These are phyloP conservation scores for Arthroderma sp. DNA, from an alignment of 2,329 filamentous ascomycete genomes.

Conservation along the genomic window DNA sequence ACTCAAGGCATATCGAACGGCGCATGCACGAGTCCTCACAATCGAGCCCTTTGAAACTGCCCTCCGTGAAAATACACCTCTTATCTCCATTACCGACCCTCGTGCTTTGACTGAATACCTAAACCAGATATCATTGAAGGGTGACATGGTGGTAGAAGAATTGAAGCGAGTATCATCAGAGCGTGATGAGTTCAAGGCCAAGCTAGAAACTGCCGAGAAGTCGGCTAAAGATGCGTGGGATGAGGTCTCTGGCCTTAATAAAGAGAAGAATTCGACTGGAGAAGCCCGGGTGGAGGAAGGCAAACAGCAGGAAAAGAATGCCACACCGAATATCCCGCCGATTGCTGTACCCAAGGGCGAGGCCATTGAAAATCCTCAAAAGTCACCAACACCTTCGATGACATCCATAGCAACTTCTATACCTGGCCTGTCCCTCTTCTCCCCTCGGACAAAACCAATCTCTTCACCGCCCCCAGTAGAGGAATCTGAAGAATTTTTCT, in stretches of 20 bases:
- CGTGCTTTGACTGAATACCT: slow-evolving; percentile 79
- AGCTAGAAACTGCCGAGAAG: slow-evolving; percentile 56
- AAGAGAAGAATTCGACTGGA: slow-evolving; percentile 24
- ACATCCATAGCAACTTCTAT: slow-evolving; percentile 23
- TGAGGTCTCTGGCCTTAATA: slow-evolving; percentile 48
- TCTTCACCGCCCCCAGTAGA: slow-evolving; percentile 20
- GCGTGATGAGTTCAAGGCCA: slow-evolving; percentile 67
- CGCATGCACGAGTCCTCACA: slow-evolving; percentile 70
- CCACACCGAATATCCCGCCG: slow-evolving; percentile 24
- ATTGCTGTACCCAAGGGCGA: slow-evolving; percentile 28
- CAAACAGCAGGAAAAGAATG: slow-evolving; percentile 21
- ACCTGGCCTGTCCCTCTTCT: slow-evolving; percentile 29
- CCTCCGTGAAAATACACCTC: slow-evolving; percentile 80
- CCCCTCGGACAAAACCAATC: slow-evolving; percentile 25
- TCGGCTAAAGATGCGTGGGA: slow-evolving; percentile 50
- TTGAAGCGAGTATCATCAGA: slow-evolving; percentile 75
- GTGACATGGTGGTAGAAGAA: slow-evolving; percentile 89
- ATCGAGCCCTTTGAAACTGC: slow-evolving; percentile 91
- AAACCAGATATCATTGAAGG: slow-evolving; percentile 70
- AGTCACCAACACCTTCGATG: slow-evolving; percentile 24
- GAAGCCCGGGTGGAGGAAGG: slow-evolving; percentile 21
- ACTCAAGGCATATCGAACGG: slow-evolving; percentile 79
- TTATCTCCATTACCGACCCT: slow-evolving; percentile 79
- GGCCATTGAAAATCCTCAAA: slow-evolving; percentile 16
- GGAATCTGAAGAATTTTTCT: slow-evolving; percentile 67